Base-by-base conservation (phyloP, 2,329 filamentous ascomycete genomes). In the Diaporthe humulicola region DNA sequence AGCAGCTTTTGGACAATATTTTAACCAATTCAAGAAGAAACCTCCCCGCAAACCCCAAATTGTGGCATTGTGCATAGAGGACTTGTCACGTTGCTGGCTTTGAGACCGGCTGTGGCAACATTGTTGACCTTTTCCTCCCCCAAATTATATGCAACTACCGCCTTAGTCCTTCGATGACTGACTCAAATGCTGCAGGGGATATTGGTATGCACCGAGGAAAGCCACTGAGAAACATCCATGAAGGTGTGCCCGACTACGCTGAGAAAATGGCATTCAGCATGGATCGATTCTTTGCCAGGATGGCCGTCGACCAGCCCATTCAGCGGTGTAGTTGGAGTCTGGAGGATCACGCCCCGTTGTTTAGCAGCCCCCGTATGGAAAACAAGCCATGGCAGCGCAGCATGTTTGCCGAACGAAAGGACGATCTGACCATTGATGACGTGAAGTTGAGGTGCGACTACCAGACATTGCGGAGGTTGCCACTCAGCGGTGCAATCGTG, bases 191-290 rank as follows among this genome's bases (percentile, higher is more conserved):
- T 25, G 22, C 45, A 50, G 45, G 45, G 95, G 94, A 93, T 77
- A 84, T 97, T 0, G 89, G 87, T 0, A 89, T 89, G 33, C 97
- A 97, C 85, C 92, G 97, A 71, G 94, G 94, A 0, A 83, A 92
- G 77, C 88, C 89, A 30, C 85, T 98, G 19, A 87, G 92, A 15
- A 89, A 91, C 74, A 96, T 98, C 75, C 95, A 98, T 80, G 84
- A 84, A 1, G 88, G 89, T 0, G 93, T 98, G 30, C 95, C 95
- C 0, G 94, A 97, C 79, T 97, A 96, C 82, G 94, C 94, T 78
- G 93, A 94, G 81, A 97, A 96, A 85, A 95, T 97, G 93, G 90
- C 93, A 50, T 93, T 95, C 77, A 95, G 93, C 54, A 96, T 98
- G 93, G 94, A 97, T 79, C 88, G 93, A n/a, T 97, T 91, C 83